Base-by-base conservation (phyloP, 177 flowering plant species). In the Vitis hybrid region DNA sequence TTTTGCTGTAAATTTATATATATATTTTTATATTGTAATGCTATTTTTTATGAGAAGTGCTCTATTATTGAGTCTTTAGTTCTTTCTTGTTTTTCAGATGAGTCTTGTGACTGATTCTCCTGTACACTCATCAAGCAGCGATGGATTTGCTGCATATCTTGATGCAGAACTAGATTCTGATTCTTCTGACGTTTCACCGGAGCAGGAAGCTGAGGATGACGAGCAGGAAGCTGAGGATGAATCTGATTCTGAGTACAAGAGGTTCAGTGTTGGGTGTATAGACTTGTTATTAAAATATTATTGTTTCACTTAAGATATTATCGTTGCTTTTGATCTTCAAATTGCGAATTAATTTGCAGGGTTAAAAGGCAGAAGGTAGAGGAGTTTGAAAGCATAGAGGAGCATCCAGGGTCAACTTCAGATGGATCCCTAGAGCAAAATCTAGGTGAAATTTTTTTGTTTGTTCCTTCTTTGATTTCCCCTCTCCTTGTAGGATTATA, bases 71-170 rank as follows among this genome's bases (percentile, higher is more conserved):
- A 11, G 14, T 8, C 4, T 11, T 54, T 54, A 11, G 17, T 54
- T 28, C 31, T 44, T 14, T 71, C 52, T 7, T 64, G 44, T 9
- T 49, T 19, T 22, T 52, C 76, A 77, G 78, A 89, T 87, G 92
- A 87, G 87, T 70, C 69, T 83, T 22, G 87, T 69, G 44, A 75
- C 84, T 3, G 89, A 90, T 57, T 87, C 92, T 19, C 90, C 94
- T 0, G 81, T 87, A 20, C 68, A 81, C 33, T 88, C 94, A 20
- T 83, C 87, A 1, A 84, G 89, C 73, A 86, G 89, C 50, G 92
- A 87, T 24, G 94, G 87, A 62, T 85, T 87, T 58, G 87, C 90
- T 0, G 82, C 89, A 10, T 67, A 73, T 47, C 85, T 88, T 66
- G 88, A 81, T 58, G 78, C 74, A 6, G 84, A 82, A 61, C 66